phyloP scores from a whole-genome alignment of 495 filamentous ascomycete genomes.

The Symbiotaphrina buchneri region DNA sequence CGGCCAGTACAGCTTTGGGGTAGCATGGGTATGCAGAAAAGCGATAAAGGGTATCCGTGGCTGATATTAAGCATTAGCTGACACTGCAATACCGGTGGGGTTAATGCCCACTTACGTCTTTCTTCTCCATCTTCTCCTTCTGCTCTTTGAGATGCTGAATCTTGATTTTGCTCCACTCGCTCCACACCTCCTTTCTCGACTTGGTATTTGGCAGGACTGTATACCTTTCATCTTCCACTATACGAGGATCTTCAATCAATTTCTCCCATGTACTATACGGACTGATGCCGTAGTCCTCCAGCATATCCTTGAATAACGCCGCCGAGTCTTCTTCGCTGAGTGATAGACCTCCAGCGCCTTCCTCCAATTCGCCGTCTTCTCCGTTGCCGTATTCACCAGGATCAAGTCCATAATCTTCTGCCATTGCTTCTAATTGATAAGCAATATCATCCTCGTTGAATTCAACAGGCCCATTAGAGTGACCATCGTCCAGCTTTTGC shows the following conservation, averaged over 20 bases:
- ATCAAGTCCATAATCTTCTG: conserved; percentile 41
- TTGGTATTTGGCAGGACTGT: conserved; percentile 62
- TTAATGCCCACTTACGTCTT: conserved; percentile 21
- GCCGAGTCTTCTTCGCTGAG: conserved; percentile 16
- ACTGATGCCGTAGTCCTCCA: conserved; percentile 59
- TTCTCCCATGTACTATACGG: conserved; percentile 89
- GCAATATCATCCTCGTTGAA: conserved; percentile 93
- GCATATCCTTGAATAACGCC: conserved; percentile 60
- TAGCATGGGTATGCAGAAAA: conserved; percentile 62
- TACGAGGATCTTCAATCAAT: conserved; percentile 54
- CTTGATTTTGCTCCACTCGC: conserved; percentile 52
- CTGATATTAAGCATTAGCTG: conserved; percentile 1
- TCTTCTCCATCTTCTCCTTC: conserved; percentile 56
- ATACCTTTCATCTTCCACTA: conserved; percentile 74
- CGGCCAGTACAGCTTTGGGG: conserved; percentile 83
- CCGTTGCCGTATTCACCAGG: conserved; percentile 48
- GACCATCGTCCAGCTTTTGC: conserved; percentile 33
- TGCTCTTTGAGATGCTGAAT: conserved; percentile 48
- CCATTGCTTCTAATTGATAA: conserved; percentile 76
- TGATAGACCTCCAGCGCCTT: conserved; percentile 33
- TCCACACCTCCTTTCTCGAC: conserved; percentile 57
- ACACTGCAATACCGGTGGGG: background rate
- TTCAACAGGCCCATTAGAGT: conserved; percentile 40
- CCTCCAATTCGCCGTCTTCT: conserved; percentile 41
- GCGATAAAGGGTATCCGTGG: conserved; percentile 66